Conservation (phyloP, 2,329 filamentous ascomycete genomes). For the Xenoacremonium recifei region DNA sequence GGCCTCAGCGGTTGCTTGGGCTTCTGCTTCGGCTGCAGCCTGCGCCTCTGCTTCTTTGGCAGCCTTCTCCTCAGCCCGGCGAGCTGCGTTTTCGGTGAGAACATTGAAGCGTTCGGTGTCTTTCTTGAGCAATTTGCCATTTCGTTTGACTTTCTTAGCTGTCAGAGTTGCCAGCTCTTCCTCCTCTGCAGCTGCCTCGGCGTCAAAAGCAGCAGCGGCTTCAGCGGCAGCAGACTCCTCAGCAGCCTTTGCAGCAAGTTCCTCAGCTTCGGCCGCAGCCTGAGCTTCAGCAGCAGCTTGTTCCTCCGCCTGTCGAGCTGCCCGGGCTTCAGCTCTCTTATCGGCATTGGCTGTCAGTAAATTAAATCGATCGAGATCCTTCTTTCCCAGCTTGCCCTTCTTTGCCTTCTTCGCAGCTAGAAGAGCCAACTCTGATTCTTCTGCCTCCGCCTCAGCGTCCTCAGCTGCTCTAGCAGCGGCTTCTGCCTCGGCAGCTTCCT, state of each 20-base stretch:
- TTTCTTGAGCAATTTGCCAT: slow-evolving; percentile 22
- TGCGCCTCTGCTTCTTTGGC: slow-evolving; percentile 26
- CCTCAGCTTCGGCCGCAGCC: slow-evolving; percentile 9
- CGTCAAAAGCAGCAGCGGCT: slow-evolving; percentile 6
- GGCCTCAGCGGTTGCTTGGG: slow-evolving; percentile 19
- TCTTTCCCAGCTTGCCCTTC: slow-evolving; percentile 28
- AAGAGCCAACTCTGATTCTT: slow-evolving; percentile 40
- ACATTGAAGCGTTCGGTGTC: slow-evolving; percentile 19
- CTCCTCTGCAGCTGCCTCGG: slow-evolving; percentile 24
- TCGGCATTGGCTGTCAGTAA: slow-evolving; percentile 16
- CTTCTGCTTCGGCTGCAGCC: slow-evolving; percentile 31
- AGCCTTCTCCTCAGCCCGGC: slow-evolving; percentile 25
- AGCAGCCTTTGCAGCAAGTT: slow-evolving; percentile 11
- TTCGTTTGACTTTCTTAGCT: slow-evolving; percentile 21
- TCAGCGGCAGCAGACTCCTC: slow-evolving; percentile 6
- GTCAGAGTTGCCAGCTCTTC: slow-evolving; percentile 20
- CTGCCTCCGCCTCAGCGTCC: slow-evolving; percentile 21
- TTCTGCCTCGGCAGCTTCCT: slow-evolving; percentile 15
- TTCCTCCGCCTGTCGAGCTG: slow-evolving; percentile 12
- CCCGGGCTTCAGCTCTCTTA: slow-evolving; percentile 21
- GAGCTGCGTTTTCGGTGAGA: slow-evolving; percentile 13
- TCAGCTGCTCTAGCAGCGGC: slow-evolving; percentile 2
- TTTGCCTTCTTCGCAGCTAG: slow-evolving; percentile 35
- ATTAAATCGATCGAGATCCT: slow-evolving; percentile 20
- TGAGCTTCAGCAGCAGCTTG: slow-evolving; percentile 5